phyloP scores from a whole-genome alignment of 1,284 basidiomycete genomes.

The Ceratobasidium sp. region DNA sequence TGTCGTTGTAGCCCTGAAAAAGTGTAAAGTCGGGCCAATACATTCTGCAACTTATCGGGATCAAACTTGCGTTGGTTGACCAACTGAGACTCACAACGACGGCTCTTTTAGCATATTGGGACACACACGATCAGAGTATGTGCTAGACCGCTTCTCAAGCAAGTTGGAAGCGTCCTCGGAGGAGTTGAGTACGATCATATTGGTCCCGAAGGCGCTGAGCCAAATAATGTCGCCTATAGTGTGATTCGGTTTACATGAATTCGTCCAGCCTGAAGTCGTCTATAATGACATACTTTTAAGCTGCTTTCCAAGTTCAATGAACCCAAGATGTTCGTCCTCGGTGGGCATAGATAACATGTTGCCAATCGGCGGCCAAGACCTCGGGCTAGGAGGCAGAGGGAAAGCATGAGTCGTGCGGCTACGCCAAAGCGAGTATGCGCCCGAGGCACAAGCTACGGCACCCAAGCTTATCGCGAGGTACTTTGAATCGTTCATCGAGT shows the following conservation, averaged over 20 bases:
- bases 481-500: neutral
- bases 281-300: constrained; percentile 16
- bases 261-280: neutral
- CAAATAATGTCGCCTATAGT: constrained; percentile 56
- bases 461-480: neutral
- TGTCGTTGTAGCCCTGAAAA: constrained; percentile 31
- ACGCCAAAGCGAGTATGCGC: neutral
- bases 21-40: constrained; percentile 1
- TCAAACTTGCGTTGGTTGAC: too few species aligned
- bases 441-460: neutral
- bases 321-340: constrained; percentile 28
- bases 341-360: constrained; percentile 32
- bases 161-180: constrained; percentile 58
- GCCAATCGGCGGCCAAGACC: constrained; percentile 26
- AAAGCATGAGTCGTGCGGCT: neutral
- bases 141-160: constrained; percentile 60
- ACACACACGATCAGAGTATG: constrained; percentile 59
- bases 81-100: constrained; percentile 3
- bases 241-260: neutral
- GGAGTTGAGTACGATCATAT: constrained; percentile 61
- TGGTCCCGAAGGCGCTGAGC: constrained; percentile 57
- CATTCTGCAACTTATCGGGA: neutral
- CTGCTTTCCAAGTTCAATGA: constrained; percentile 30
- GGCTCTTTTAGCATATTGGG: constrained; percentile 51
- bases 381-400: constrained; percentile 36